phyloP scores from a whole-genome alignment of 805 yeast species.

The Brettanomyces custersianus region DNA sequence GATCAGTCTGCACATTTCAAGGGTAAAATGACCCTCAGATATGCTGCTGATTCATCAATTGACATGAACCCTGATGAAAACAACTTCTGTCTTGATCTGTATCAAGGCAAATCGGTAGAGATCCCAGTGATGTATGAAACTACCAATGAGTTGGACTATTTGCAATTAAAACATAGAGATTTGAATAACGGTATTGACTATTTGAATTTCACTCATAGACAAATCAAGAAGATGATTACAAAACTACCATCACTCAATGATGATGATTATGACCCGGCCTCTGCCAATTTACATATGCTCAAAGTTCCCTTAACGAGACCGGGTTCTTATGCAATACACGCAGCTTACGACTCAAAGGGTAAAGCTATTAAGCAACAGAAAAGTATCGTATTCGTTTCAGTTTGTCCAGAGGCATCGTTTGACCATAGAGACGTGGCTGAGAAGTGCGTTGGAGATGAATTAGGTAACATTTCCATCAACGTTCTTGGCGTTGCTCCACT shows the following conservation, averaged over 20 bases:
- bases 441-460: constrained; percentile 58
- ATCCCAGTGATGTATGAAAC: constrained; percentile 79
- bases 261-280: constrained; percentile 17
- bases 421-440: constrained; percentile 19
- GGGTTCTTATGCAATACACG: constrained; percentile 67
- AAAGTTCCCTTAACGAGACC: constrained; percentile 58
- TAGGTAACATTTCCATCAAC: constrained; percentile 30
- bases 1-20: constrained; percentile 60
- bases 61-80: constrained; percentile 66
- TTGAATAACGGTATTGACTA: constrained; percentile 39
- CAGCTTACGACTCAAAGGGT: constrained; percentile 51
- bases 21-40: constrained; percentile 80
- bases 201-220: constrained; percentile 48
- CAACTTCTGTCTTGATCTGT: constrained; percentile 48
- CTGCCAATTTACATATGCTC: constrained; percentile 33
- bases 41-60: constrained; percentile 87
- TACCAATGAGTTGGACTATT: constrained; percentile 56
- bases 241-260: background rate
- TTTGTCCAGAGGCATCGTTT: constrained; percentile 70
- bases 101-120: constrained; percentile 24
- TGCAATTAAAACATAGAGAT: constrained; percentile 57
- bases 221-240: constrained; percentile 32
- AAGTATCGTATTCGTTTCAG: constrained; percentile 56
- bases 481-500: constrained; percentile 77
- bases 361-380: constrained; percentile 51